These are phyloP conservation scores for Rubroshorea leprosula DNA, from an alignment of 345 rosid genomes.

Conservation along the genomic window DNA sequence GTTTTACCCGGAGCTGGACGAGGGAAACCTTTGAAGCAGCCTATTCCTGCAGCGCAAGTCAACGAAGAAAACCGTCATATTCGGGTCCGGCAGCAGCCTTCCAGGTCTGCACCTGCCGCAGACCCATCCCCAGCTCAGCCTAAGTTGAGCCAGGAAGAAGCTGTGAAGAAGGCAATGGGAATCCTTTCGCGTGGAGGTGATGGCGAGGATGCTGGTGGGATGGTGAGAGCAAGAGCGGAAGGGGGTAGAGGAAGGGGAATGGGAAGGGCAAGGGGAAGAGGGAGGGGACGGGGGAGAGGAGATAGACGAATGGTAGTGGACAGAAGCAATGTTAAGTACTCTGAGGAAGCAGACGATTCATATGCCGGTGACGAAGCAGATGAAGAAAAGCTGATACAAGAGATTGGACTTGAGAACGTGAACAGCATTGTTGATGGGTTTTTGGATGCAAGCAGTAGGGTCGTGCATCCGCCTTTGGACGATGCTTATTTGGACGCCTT, in stretches of 20 bases:
- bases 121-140: no score
- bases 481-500: constrained; percentile 54
- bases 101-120: no score
- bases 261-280: constrained; percentile 42
- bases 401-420: constrained; percentile 61
- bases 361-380: constrained; percentile 46
- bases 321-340: no score
- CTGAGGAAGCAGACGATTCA: constrained; percentile 29
- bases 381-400: constrained; percentile 65
- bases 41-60: no score
- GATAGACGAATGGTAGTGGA: constrained; percentile 14
- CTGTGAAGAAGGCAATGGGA: no score
- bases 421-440: constrained; percentile 49
- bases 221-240: constrained; percentile 23
- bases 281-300: constrained; percentile 24
- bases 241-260: constrained; percentile 40
- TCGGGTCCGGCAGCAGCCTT: no score
- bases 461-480: constrained; percentile 57
- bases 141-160: no score
- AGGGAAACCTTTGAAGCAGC: no score
- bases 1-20: no score
- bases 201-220: constrained; percentile 15
- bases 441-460: constrained; percentile 42
- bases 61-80: no score
- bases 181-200: no score